Conservation (phyloP, 225 moss, liverwort and hornwort species). For the Polytrichum formosum region DNA sequence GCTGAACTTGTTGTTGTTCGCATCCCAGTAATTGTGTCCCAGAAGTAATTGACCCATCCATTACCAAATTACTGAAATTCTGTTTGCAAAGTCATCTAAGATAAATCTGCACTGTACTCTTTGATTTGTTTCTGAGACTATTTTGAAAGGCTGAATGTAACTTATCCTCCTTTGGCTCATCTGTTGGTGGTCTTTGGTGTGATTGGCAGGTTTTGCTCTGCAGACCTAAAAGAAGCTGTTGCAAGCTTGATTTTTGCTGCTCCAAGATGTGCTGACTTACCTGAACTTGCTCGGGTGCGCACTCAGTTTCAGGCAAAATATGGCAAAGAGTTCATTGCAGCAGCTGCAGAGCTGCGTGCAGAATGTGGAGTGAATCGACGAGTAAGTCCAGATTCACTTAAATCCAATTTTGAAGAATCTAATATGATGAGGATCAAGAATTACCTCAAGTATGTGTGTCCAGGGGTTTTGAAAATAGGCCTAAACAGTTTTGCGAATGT, state of each 20-base stretch:
- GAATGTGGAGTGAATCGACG: conserved; percentile 43
- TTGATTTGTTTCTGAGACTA: background rate
- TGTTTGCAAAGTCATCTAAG: background rate
- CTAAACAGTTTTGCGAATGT: too few relatives aligned
- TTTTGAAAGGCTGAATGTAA: background rate
- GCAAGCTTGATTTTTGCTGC: conserved; percentile 37
- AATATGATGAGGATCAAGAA: too few relatives aligned
- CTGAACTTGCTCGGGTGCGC: conserved; percentile 34
- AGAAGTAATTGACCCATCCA: conserved; percentile 21
- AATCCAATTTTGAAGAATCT: background rate
- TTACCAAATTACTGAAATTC: background rate
- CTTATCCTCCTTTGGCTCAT: background rate
- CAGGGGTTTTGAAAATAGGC: too few relatives aligned
- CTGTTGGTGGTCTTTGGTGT: background rate
- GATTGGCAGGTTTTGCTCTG: conserved; percentile 28
- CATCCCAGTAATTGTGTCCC: conserved; percentile 40
- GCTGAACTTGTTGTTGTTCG: conserved; percentile 42
- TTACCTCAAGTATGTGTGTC: too few relatives aligned
- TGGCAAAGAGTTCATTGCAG: conserved; percentile 39
- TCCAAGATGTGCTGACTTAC: conserved; percentile 46
- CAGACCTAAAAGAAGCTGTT: conserved; percentile 44
- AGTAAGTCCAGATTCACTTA: conserved; percentile 11
- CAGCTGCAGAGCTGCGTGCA: conserved; percentile 34
- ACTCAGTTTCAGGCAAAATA: conserved; percentile 33
- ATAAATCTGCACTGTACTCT: background rate